Conservation (phyloP, 1,284 basidiomycete species). For the Trichosporon inkin region DNA sequence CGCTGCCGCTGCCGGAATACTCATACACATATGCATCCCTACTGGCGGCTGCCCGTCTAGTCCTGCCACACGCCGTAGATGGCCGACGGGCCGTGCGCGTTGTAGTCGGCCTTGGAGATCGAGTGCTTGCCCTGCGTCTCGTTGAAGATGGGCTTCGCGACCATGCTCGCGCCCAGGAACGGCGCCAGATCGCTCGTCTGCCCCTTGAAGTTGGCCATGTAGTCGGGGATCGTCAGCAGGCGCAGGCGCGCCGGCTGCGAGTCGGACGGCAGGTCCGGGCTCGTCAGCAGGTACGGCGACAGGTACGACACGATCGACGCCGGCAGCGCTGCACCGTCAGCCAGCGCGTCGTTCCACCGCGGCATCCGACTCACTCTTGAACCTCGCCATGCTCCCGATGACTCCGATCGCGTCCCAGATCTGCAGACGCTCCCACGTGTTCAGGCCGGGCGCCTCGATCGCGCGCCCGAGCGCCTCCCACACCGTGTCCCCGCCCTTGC, state of each 20-base stretch:
- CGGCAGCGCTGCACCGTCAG: slow-evolving; percentile 41
- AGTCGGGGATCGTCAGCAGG: slow-evolving; percentile 75
- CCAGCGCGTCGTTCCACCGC: no score
- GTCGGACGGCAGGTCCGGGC: slow-evolving; percentile 55
- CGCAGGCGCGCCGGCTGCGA: slow-evolving; percentile 63
- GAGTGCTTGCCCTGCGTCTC: slow-evolving; percentile 43
- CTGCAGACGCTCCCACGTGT: slow-evolving; percentile 58
- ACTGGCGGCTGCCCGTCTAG: background rate
- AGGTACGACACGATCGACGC: slow-evolving; percentile 71
- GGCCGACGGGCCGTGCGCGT: slow-evolving; percentile 45
- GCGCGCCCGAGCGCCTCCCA: slow-evolving; percentile 47
- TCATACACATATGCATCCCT: slow-evolving; percentile 10
- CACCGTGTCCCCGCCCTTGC: slow-evolving; percentile 56
- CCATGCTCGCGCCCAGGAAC: slow-evolving; percentile 80
- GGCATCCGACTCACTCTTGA: slow-evolving; percentile 61
- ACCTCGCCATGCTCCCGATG: slow-evolving; percentile 70
- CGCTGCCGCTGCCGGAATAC: background rate
- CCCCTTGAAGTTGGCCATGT: slow-evolving; percentile 85
- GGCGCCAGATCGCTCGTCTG: slow-evolving; percentile 75
- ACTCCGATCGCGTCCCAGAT: slow-evolving; percentile 79
- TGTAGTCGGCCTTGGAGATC: slow-evolving; percentile 50
- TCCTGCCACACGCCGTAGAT: slow-evolving; percentile 38
- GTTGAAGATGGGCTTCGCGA: slow-evolving; percentile 60
- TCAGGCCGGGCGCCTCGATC: slow-evolving; percentile 34
- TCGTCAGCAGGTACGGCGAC: slow-evolving; percentile 63